Evolutionary conservation across 345 rosid species (phyloP), one percentile per base, ranked within the genome.

Genomic region (Crucihimalaya himalaica): DNA sequence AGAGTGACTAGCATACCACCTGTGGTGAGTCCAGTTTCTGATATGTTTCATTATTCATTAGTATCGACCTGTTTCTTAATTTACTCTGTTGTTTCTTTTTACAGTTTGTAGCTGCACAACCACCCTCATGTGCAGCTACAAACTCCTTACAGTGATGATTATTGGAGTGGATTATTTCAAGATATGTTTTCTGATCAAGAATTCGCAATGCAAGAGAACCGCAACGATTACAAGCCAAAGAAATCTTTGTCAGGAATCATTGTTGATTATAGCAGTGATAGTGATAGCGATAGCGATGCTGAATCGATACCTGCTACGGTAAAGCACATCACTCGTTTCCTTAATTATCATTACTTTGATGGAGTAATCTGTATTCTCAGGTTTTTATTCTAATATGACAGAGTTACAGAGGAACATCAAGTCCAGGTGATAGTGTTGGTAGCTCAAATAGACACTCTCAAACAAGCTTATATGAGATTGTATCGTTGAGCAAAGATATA

Each of bases 231-330:
- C n/a, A n/a, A n/a, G n/a, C n/a, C n/a, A n/a, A n/a, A n/a, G n/a
- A n/a, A n/a, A n/a, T n/a, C n/a, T n/a, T n/a, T n/a, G n/a, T n/a
- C n/a, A 53, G 75, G 66, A 59, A 9, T 45, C 9, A 34, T 54
- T 55, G 8, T 9, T 54, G 32, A 23, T 23, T 23, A 23, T 23
- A 23, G 25, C 25, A 1, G 62, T 29, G 73, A 50, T 23, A 43
- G 54, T 58, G n/a, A n/a, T n/a, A n/a, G n/a, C n/a, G 35, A 25
- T 12, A 43, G 58, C 1, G 66, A 76, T 54, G 66, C 59, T 54
- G 60, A 69, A 69, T 62, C 69, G 0, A 60, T 60, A 21, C 60
- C 53, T 25, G 75, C 25, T 34, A 25, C 19, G 70, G 52, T 35
- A 35, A 35, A 35, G 40, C 40, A 9, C 56, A 51, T 54, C 34